phyloP scores from a whole-genome alignment of 140 eudicot species.

The Flaveria floridana region DNA sequence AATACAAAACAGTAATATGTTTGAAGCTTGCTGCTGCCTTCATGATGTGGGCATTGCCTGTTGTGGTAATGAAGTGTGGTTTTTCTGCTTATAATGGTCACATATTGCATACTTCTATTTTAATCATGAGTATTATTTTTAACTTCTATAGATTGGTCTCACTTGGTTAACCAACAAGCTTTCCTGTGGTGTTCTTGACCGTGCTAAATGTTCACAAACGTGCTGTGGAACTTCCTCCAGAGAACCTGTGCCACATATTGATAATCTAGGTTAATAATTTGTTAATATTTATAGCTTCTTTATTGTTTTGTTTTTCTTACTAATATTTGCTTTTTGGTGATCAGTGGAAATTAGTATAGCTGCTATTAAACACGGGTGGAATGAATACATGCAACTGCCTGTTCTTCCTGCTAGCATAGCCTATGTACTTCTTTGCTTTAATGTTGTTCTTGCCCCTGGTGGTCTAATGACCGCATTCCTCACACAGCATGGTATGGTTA shows the following conservation, averaged over 20 bases:
- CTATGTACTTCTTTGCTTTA: slow-evolving; percentile 86
- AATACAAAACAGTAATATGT: slow-evolving; percentile 74
- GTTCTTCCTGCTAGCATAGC: slow-evolving; percentile 99
- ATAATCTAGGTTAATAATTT: slow-evolving; percentile 51
- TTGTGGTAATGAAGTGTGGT: slow-evolving; percentile 53
- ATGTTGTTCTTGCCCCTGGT: slow-evolving; percentile 88
- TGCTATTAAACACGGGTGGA: slow-evolving; percentile 84
- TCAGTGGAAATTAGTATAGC: slow-evolving; percentile 59
- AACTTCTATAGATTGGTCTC: slow-evolving; percentile 49
- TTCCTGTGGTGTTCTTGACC: slow-evolving; percentile 90
- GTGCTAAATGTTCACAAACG: slow-evolving; percentile 56
- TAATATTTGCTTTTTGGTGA: slow-evolving; percentile 14
- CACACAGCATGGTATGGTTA: slow-evolving; percentile 79
- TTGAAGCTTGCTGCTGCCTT: slow-evolving; percentile 79
- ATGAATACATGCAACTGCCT: slow-evolving; percentile 92
- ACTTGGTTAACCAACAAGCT: slow-evolving; percentile 89
- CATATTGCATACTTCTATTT: background rate
- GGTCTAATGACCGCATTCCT: slow-evolving; percentile 95
- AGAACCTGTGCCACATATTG: slow-evolving; percentile 27
- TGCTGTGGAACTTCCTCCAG: slow-evolving; percentile 43
- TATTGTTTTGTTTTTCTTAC: slow-evolving; percentile 2
- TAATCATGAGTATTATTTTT: slow-evolving; percentile 21
- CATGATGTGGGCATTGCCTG: slow-evolving; percentile 83
- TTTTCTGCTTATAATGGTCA: background rate
- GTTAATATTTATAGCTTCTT: background rate